Base-by-base conservation (phyloP, 495 filamentous ascomycete species). In the Penicillium roqueforti region DNA sequence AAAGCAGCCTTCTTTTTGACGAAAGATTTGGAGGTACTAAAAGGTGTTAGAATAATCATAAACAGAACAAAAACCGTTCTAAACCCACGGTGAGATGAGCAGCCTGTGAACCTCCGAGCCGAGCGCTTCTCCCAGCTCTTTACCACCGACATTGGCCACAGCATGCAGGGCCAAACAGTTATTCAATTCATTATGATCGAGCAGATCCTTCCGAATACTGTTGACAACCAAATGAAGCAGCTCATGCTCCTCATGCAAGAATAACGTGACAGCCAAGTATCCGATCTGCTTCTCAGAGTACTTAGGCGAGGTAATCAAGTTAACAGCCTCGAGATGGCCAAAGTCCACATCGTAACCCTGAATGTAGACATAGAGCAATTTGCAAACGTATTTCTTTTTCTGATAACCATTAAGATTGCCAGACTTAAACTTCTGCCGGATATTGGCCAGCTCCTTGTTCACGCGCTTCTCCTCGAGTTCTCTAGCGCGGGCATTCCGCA, bases 301-400 rank as follows among this genome's bases (percentile, higher is more conserved):
- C 67, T 97, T 97, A 60, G 77, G 91, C 20, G 91, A 92, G 5
- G 92, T 96, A 51, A 99, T 92, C 53, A 99, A 82, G 58, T 97
- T 97, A 69, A 99, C 92, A 8, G 95, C 95, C 73, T 99, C 95
- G 32, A 97, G 83, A 68, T 99, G 95, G 20, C 95, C 95, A 67
- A 99, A 99, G 68, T 97, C 95, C 73, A 99, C 92, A 66, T 99
- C 95, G 86, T 95, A 99, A 7, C 95, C 95, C 45, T 97, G 84
- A 53, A 99, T 99, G 69, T 99, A 99, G 61, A 99, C 97, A 66
- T 99, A 99, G 41, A 99, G 82, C 58, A 99, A 81, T 84, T 98
- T 98, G 87, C 95, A 99, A 41, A 99, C 95, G 67, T 99, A 99
- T 88, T 99, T 99, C 81, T 99, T 99, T 80, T 95, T 96, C 72